Evolutionary conservation across 805 yeast genomes (phyloP).

Genomic region (Candida orba): DNA sequence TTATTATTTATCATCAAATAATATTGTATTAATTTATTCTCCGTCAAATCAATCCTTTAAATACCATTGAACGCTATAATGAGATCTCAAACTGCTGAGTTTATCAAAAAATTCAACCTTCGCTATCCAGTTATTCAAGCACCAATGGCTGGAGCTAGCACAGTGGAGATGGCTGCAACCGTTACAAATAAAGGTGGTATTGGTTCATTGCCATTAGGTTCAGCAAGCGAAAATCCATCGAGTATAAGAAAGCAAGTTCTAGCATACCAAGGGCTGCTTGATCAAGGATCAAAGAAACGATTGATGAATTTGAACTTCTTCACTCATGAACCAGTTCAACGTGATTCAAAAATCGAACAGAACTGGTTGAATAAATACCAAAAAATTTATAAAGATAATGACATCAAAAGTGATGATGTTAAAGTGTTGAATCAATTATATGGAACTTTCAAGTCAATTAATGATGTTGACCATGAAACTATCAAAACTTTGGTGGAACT

Average conservation of each 20-base stretch:
- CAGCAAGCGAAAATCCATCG: slow-evolving; percentile 7
- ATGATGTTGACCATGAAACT: slow-evolving; percentile 5
- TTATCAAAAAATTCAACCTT: slow-evolving; percentile 24
- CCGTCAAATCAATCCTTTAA: too few species aligned
- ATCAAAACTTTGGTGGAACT: slow-evolving; percentile 15
- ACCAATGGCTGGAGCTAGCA: slow-evolving; percentile 55
- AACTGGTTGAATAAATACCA: slow-evolving; percentile 20
- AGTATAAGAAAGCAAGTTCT: slow-evolving; percentile 8
- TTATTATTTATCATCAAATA: too few species aligned
- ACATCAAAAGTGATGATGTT: neutral
- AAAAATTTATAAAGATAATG: slow-evolving; percentile 1
- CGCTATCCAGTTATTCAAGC: slow-evolving; percentile 43
- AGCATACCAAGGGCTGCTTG: slow-evolving; percentile 10
- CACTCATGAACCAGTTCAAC: slow-evolving; percentile 28
- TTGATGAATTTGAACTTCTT: slow-evolving; percentile 42
- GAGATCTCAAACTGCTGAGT: slow-evolving; percentile 12
- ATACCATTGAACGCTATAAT: too few species aligned
- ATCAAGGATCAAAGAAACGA: slow-evolving; percentile 1
- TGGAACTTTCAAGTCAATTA: slow-evolving; percentile 13
- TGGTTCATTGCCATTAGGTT: slow-evolving; percentile 37
- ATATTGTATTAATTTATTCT: too few species aligned
- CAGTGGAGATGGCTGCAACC: slow-evolving; percentile 36
- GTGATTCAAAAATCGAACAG: slow-evolving; percentile 10
- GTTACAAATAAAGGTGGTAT: slow-evolving; percentile 39
- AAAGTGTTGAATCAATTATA: slow-evolving; percentile 6